phyloP scores from a whole-genome alignment of 352 stramenopile genomes.

The Sclerospora graminicola region DNA sequence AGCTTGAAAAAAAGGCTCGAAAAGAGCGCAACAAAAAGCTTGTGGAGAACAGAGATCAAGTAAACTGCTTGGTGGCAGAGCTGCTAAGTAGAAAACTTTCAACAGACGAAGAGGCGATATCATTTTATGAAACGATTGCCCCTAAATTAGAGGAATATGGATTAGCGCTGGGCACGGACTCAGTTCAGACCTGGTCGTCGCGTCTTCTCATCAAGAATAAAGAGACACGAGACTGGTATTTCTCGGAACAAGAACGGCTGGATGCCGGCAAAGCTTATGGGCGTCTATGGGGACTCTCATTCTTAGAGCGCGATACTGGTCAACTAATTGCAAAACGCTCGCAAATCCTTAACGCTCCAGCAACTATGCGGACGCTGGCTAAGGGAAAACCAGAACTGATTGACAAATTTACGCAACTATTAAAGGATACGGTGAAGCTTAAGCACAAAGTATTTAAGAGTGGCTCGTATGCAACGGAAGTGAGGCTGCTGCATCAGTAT shows the following conservation, averaged over 20 bases:
- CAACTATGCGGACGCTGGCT: slow-evolving; percentile 38
- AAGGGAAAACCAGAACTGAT: slow-evolving; percentile 82
- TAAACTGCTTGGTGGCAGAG: slow-evolving; percentile 47
- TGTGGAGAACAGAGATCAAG: slow-evolving; percentile 53
- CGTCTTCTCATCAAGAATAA: slow-evolving; percentile 84
- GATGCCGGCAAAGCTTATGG: slow-evolving; percentile 69
- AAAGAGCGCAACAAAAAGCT: slow-evolving; percentile 85
- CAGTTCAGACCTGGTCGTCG: slow-evolving; percentile 74
- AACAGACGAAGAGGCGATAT: slow-evolving; percentile 60
- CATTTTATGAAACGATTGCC: slow-evolving; percentile 44
- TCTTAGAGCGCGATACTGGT: slow-evolving; percentile 58
- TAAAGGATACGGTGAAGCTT: slow-evolving; percentile 83
- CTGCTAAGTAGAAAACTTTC: slow-evolving; percentile 38
- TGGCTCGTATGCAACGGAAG: slow-evolving; percentile 39
- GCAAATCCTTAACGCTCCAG: slow-evolving; percentile 65
- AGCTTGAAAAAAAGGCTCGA: slow-evolving; percentile 78
- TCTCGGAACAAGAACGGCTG: slow-evolving; percentile 63
- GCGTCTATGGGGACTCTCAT: slow-evolving; percentile 69
- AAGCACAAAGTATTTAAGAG: slow-evolving; percentile 87
- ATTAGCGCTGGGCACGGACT: slow-evolving; percentile 52
- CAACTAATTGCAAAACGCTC: slow-evolving; percentile 67
- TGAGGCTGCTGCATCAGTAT: slow-evolving; percentile 39
- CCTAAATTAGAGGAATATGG: slow-evolving; percentile 58
- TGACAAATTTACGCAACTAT: slow-evolving; percentile 73
- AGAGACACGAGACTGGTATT: slow-evolving; percentile 81